Conservation (phyloP, 2,329 filamentous ascomycete species). For the Byssothecium circinans region DNA sequence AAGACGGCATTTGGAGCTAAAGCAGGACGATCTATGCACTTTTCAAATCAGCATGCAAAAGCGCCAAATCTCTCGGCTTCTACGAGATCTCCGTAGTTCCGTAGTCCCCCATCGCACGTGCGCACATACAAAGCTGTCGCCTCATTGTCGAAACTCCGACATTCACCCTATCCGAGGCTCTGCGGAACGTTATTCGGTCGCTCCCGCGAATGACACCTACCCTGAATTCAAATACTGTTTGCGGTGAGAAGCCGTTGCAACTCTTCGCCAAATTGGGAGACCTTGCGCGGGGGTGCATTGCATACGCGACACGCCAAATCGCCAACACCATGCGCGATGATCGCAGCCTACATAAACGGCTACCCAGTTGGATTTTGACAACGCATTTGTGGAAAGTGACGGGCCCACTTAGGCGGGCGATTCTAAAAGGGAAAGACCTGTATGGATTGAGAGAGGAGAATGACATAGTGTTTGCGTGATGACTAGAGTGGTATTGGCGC, state of each 20-base stretch:
- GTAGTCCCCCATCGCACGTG: no score
- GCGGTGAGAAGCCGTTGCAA: not conserved
- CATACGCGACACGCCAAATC: not conserved
- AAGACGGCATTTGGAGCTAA: no score
- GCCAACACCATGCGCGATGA: constrained; percentile 11
- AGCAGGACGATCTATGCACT: no score
- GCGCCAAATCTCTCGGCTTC: no score
- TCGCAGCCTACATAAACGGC: constrained; percentile 7
- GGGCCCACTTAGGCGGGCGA: constrained; percentile 1
- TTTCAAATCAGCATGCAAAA: no score
- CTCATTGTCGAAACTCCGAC: no score
- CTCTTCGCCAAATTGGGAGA: not conserved
- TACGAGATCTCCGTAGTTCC: no score
- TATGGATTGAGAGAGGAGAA: constrained; percentile 3
- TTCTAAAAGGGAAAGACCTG: not conserved
- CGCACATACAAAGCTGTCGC: no score
- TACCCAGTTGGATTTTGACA: constrained; percentile 12
- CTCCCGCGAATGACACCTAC: not conserved
- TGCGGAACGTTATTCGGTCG: not conserved
- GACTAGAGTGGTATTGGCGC: not conserved
- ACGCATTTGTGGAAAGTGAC: constrained; percentile 2
- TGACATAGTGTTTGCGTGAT: constrained; percentile 8
- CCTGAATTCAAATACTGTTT: not conserved
- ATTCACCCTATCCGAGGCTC: constrained; percentile 3
- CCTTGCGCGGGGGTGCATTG: constrained; percentile 2